Percentiles rank a stretch among this genome's conserved stretches.
Conservation (phyloP, 371 early-diverging fungal genomes). For the Mucor indicus region DNA sequence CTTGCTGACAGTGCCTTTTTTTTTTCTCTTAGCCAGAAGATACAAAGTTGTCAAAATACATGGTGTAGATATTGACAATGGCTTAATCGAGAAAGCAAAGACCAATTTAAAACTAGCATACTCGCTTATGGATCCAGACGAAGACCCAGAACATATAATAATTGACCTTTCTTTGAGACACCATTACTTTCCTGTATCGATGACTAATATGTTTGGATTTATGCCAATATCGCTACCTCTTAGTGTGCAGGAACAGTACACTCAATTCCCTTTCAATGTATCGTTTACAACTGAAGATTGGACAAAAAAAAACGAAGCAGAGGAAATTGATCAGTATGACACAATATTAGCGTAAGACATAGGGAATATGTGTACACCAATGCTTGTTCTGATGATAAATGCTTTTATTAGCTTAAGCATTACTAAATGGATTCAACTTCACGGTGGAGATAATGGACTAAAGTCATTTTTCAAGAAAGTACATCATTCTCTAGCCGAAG, state of each 20-base stretch:
- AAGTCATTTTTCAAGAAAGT: slow-evolving; percentile 65
- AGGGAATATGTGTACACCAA: too few species aligned
- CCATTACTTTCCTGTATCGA: slow-evolving; percentile 64
- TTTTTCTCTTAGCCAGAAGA: slow-evolving; percentile 34
- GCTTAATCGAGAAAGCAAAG: slow-evolving; percentile 64
- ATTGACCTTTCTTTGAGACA: slow-evolving; percentile 27
- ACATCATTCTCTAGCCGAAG: slow-evolving; percentile 49
- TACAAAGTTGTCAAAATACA: slow-evolving; percentile 42
- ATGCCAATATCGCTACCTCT: slow-evolving; percentile 37
- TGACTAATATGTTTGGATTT: slow-evolving; percentile 55
- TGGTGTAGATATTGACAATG: slow-evolving; percentile 81
- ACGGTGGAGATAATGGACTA: slow-evolving; percentile 76
- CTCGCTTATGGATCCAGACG: slow-evolving; percentile 33
- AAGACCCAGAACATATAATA: neutral
- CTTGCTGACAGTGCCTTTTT: neutral
- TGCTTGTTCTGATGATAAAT: too few species aligned
- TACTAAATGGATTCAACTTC: slow-evolving; percentile 85
- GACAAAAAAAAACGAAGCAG: slow-evolving; percentile 14
- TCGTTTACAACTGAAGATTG: slow-evolving; percentile 44
- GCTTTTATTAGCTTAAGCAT: slow-evolving; percentile 49
- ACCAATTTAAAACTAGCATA: slow-evolving; percentile 38
- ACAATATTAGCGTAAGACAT: slow-evolving; percentile 45
- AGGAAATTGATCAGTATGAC: slow-evolving; percentile 34
- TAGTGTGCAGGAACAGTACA: neutral
- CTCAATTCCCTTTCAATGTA: slow-evolving; percentile 63